Percentiles rank a stretch among this genome's conserved stretches.
These are phyloP conservation scores for Penstemon newberryi DNA, from an alignment of 257 asterid species.

Conservation along the genomic window DNA sequence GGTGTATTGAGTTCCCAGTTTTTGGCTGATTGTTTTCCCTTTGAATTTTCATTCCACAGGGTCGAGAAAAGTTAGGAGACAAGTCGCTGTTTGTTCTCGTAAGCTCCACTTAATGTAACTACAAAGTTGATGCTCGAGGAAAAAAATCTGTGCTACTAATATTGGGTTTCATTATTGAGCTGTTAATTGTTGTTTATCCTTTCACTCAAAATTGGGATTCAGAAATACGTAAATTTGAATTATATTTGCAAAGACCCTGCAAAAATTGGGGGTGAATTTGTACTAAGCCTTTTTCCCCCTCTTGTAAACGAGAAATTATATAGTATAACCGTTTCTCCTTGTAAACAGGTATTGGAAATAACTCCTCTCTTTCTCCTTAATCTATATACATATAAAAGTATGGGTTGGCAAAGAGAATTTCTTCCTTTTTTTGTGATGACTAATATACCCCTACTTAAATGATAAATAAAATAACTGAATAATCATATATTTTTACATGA, in stretches of 20 bases:
- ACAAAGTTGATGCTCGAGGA: not conserved
- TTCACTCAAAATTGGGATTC: not conserved
- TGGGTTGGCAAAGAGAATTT: too few species aligned
- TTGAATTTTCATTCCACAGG: constrained; percentile 39
- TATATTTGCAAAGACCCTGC: constrained; percentile 9
- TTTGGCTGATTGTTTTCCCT: constrained; percentile 20
- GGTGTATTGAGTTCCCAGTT: not conserved
- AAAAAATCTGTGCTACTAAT: not conserved
- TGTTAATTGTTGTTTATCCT: constrained; percentile 6
- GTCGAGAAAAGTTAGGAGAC: constrained; percentile 72
- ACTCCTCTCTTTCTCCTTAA: too few species aligned
- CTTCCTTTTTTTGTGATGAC: too few species aligned
- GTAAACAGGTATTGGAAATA: too few species aligned
- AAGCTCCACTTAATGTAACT: constrained; percentile 30
- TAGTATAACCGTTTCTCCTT: too few species aligned
- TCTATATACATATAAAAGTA: too few species aligned
- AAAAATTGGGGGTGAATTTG: constrained; percentile 5
- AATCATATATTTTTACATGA: too few species aligned
- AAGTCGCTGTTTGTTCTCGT: constrained; percentile 77
- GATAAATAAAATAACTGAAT: too few species aligned
- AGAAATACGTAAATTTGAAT: constrained; percentile 4
- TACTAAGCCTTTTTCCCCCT: not conserved
- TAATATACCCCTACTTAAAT: too few species aligned
- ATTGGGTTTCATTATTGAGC: constrained; percentile 5
- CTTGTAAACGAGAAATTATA: too few species aligned